phyloP scores from a whole-genome alignment of 2,329 filamentous ascomycete species.

The Pestalotiopsis sp. region DNA sequence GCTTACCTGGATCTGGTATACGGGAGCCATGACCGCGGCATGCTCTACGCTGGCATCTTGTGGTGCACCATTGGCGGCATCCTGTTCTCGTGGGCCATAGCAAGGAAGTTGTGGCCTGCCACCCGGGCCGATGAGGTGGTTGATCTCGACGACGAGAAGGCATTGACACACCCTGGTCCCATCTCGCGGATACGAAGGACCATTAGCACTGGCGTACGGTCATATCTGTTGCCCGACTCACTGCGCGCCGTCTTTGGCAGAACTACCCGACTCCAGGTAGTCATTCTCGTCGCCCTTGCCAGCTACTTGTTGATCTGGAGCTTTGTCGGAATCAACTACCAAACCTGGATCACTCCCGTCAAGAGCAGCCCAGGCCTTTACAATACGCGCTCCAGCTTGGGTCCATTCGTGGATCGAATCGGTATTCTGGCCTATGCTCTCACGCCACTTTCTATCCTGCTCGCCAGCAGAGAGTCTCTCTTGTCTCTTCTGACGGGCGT shows the following conservation, averaged over 20 bases:
- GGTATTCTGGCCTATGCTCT: slow-evolving; percentile 74
- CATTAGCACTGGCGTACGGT: slow-evolving; percentile 43
- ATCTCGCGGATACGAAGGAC: slow-evolving; percentile 37
- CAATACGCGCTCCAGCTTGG: slow-evolving; percentile 68
- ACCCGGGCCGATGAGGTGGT: slow-evolving; percentile 25
- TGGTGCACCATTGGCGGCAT: slow-evolving; percentile 50
- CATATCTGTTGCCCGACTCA: slow-evolving; percentile 64
- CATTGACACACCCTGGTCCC: slow-evolving; percentile 15
- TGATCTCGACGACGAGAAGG: slow-evolving; percentile 20
- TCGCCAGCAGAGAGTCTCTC: slow-evolving; percentile 71
- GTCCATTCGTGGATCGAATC: slow-evolving; percentile 69
- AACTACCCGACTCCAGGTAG: slow-evolving; percentile 69
- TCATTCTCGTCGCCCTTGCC: slow-evolving; percentile 58
- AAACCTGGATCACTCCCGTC: slow-evolving; percentile 71
- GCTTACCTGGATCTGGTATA: slow-evolving; percentile 59
- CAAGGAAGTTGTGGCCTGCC: slow-evolving; percentile 29
- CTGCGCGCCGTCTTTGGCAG: slow-evolving; percentile 63
- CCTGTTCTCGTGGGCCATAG: slow-evolving; percentile 44
- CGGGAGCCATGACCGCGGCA: slow-evolving; percentile 47
- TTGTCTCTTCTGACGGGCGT: slow-evolving; percentile 72
- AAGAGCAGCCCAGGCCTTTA: slow-evolving; percentile 54
- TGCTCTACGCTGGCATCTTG: slow-evolving; percentile 53
- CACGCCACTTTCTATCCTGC: slow-evolving; percentile 69
- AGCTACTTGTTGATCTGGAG: slow-evolving; percentile 69
- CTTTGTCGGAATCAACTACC: slow-evolving; percentile 70